Base-by-base conservation (phyloP, 441 rosid genomes). In the Geranium incanum region DNA sequence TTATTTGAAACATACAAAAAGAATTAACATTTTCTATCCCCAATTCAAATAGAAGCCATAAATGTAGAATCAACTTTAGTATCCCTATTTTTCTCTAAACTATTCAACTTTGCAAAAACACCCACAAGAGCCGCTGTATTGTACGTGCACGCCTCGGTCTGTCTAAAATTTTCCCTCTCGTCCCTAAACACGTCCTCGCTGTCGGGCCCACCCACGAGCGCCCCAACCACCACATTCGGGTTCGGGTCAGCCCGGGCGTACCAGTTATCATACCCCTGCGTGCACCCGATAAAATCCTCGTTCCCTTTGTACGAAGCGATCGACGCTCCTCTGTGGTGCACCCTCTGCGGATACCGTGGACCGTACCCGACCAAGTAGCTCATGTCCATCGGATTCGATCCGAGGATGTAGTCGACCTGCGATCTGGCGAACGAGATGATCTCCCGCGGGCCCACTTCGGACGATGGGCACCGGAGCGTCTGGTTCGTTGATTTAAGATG, bases 321-420 rank as follows among this genome's bases (percentile, higher is more conserved):
- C 16, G 93, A 88, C 57, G 86, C 86, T 0, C 86, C 93, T 71
- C 93, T 83, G 62, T 88, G 93, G 81, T 88, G 93, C 80, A 88
- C 78, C 76, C 78, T 77, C 36, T 33, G 75, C 4, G 93, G 89
- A 78, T 81, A 83, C 71, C 62, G 80, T 2, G 74, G 3, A 33
- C 93, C 89, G 18, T 84, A 84, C 6, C 90, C 90, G 68, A 88
- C 86, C 57, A 86, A 74, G 84, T 86, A 88, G 70, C 88, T 86
- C 76, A 80, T 81, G 15, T 39, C 78, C 85, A 74, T 78, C 0
- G 89, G 93, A 80, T 88, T 88, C 55, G 76, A 80, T 2, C 93
- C 89, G 15, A 86, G 71, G 72, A 86, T 82, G 78, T 88, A 88
- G 67, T 88, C 86, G 38, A 79, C 87, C 81, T 86, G 77, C 8